Evolutionary conservation across 441 rosid species (phyloP), one percentile per base, ranked within the genome.

Genomic region (Gossypium schwendimanii): DNA sequence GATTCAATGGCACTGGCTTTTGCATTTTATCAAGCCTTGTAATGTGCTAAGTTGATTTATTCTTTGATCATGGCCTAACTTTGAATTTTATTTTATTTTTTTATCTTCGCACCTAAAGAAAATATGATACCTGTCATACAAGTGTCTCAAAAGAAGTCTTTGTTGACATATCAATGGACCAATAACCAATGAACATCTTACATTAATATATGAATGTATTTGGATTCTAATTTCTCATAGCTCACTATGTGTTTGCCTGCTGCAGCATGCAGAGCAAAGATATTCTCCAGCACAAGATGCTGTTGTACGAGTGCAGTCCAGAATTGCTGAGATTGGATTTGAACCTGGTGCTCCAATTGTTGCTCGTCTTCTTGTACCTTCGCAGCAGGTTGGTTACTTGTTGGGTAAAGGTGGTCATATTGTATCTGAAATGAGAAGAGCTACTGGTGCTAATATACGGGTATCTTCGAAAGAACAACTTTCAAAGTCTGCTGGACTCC

Each of bases 311-410:
- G 89, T 87, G 75, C 86, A 84, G 69, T 77, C 79, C 47, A 79
- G 87, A 83, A 79, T 87, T 54, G 86, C 88, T 4, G 89, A 87
- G 81, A 87, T 87, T 75, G 89, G 91, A 49, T 87, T 84, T 80
- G 91, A 87, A 66, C 89, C 87, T 59, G 83, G 81, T 75, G 77
- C 79, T 15, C 83, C 91, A 8, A 85, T 83, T 79, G 76, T 85
- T 72, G 91, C 87, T 11, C 79, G 89, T 75, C 91, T 87, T 76
- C 88, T 85, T 69, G 82, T 85, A 59, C 88, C 80, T 70, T 80
- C 86, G 15, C 86, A 84, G 10, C 88, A 80, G 75, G 80, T 87
- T 14, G 87, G 91, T 53, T 83, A 76, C 75, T 59, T 87, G 15
- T 77, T 85, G 71, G 91, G 91, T 54, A 87, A 86, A 78, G 86